Evolutionary conservation across 495 filamentous ascomycete genomes (phyloP).

Genomic region (Aeminium ludgeri): DNA sequence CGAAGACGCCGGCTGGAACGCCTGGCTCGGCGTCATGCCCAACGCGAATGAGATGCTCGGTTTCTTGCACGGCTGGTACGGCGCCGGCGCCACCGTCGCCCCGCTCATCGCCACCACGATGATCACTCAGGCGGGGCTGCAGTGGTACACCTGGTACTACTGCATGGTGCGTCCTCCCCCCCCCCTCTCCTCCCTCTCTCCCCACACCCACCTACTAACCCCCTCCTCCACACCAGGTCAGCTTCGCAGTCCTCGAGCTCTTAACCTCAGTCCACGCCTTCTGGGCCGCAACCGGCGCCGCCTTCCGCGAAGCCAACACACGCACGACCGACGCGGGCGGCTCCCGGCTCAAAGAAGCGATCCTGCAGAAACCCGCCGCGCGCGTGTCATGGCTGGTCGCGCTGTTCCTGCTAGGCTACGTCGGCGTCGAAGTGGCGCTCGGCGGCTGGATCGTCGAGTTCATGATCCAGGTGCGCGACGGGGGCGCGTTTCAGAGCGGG

Average conservation of each 20-base stretch:
- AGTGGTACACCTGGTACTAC: slow-evolving; percentile 47
- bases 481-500: slow-evolving; percentile 37
- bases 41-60: slow-evolving; percentile 43
- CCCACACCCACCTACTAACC: not conserved
- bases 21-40: slow-evolving; percentile 47
- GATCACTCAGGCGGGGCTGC: slow-evolving; percentile 31
- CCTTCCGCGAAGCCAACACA: slow-evolving; percentile 37
- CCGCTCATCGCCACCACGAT: slow-evolving; percentile 42
- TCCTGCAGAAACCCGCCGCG: slow-evolving; percentile 30
- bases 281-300: slow-evolving; percentile 46
- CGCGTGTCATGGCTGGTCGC: slow-evolving; percentile 61
- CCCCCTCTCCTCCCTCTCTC: not conserved
- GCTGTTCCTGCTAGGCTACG: slow-evolving; percentile 61
- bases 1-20: slow-evolving; percentile 46
- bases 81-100: slow-evolving; percentile 38
- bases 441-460: slow-evolving; percentile 57
- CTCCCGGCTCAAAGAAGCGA: slow-evolving; percentile 38
- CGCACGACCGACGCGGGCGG: slow-evolving; percentile 26
- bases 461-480: slow-evolving; percentile 43
- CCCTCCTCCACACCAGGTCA: slow-evolving; percentile 31
- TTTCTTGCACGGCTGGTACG: slow-evolving; percentile 41
- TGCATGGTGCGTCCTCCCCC: slow-evolving; percentile 33
- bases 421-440: slow-evolving; percentile 71
- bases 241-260: slow-evolving; percentile 44
- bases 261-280: slow-evolving; percentile 39